Evolutionary conservation across 2,329 filamentous ascomycete genomes (phyloP), one percentile per base, ranked within the genome.

Genomic region (Cordyceps cateniannulata): DNA sequence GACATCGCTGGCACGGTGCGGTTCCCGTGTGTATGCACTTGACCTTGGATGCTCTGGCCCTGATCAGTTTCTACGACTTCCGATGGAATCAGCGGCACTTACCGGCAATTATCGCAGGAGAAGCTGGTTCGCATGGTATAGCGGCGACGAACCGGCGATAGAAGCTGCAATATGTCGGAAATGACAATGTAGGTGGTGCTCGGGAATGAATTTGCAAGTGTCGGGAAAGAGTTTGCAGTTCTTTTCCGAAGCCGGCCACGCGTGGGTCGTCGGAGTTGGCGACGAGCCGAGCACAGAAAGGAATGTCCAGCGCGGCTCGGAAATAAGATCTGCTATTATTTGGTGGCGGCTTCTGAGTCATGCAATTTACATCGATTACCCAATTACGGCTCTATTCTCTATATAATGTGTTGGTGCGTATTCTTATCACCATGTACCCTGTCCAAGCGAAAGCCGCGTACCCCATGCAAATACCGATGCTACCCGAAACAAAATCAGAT

Each of bases 31-130:
- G 70, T 14, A 71, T 64, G 55, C 72, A 75, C 50, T 74, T 74
- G 16, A 74, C 65, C 51, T 75, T 75, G 47, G 71, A 72, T 53
- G 65, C 67, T 24, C 73, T 75, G 24, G 20, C 14, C 18, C n/a
- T 18, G 5, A 14, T 53, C 50, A 49, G n/a, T n/a, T 3, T 22
- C n/a, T 42, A 29, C 18, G 8, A 18, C 18, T 35, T 2, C 10
- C 18, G 42, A 18, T 8, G 1, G 5, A n/a, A 22, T 48, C 9
- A 5, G 22, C 18, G 18, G 8, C 27, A 64, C 68, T 63, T 63
- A 72, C 72, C 72, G 65, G 57, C 72, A 74, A 38, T 64, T 63
- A 38, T 73, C 71, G 63, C 71, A 74, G 2, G 71, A 74, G 22
- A 74, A 42, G 61, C 71, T 74, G 24, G 72, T 72, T 0, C 72